phyloP scores from a whole-genome alignment of 352 stramenopile genomes.

The Globisporangium spiculum region DNA sequence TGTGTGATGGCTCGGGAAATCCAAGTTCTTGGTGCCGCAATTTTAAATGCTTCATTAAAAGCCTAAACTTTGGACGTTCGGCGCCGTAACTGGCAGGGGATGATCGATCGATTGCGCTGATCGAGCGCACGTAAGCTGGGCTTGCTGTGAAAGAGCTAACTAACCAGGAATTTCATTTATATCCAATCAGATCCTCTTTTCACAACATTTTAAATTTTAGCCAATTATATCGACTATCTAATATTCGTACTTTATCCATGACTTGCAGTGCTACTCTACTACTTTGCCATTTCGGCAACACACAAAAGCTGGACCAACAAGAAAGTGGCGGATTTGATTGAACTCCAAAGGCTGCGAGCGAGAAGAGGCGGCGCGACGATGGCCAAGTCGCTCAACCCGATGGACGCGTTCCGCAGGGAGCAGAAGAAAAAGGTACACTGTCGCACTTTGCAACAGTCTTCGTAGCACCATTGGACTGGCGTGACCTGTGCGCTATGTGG shows the following conservation, averaged over 20 bases:
- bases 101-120: too few species aligned
- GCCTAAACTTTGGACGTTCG: too few species aligned
- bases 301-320: not conserved
- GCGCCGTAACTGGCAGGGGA: too few species aligned
- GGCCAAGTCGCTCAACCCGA: slow-evolving; percentile 63
- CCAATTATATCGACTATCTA: not conserved
- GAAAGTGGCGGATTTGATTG: not conserved
- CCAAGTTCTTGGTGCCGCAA: too few species aligned
- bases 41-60: too few species aligned
- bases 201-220: not conserved
- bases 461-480: not conserved
- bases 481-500: not conserved
- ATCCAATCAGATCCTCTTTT: not conserved
- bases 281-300: not conserved
- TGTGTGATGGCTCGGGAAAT: too few species aligned
- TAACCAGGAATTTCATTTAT: not conserved
- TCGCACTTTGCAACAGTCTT: not conserved
- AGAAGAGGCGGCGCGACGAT: slow-evolving; percentile 23
- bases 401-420: slow-evolving; percentile 70
- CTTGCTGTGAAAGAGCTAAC: too few species aligned
- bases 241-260: not conserved
- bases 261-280: not conserved
- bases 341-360: not conserved
- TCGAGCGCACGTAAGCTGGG: too few species aligned
- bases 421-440: slow-evolving; percentile 73